phyloP scores from a whole-genome alignment of 1,284 basidiomycete species.

The Cerrena zonata region DNA sequence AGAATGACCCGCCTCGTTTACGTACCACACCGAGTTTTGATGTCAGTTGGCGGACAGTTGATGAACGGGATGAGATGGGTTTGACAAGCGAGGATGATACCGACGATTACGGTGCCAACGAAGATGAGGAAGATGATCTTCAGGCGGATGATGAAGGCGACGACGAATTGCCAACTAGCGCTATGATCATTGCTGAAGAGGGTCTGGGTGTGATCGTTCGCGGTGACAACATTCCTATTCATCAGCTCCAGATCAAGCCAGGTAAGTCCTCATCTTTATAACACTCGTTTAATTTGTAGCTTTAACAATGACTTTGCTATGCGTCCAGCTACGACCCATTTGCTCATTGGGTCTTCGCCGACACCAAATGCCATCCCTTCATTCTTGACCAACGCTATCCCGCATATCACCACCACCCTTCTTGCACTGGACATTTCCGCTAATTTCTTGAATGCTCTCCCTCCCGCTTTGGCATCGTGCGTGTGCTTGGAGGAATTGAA shows the following conservation, averaged over 20 bases:
- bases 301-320: slow-evolving; percentile 7
- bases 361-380: slow-evolving; percentile 72
- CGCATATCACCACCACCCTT: slow-evolving; percentile 68
- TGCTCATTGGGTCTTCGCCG: slow-evolving; percentile 72
- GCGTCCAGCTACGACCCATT: slow-evolving; percentile 76
- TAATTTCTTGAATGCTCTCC: slow-evolving; percentile 78
- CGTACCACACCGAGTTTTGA: slow-evolving; percentile 67
- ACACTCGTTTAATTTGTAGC: too few relatives aligned
- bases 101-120: slow-evolving; percentile 53
- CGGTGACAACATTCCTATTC: slow-evolving; percentile 56
- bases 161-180: slow-evolving; percentile 66
- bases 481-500: slow-evolving; percentile 87
- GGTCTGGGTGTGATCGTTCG: slow-evolving; percentile 74
- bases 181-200: slow-evolving; percentile 72
- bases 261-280: slow-evolving; percentile 43
- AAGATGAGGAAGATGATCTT: slow-evolving; percentile 45
- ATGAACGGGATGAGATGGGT: slow-evolving; percentile 68
- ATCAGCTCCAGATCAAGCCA: slow-evolving; percentile 58
- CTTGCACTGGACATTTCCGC: slow-evolving; percentile 86
- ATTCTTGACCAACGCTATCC: slow-evolving; percentile 65
- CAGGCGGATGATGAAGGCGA: slow-evolving; percentile 37
- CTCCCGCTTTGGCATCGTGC: slow-evolving; percentile 74
- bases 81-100: slow-evolving; percentile 66
- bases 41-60: slow-evolving; percentile 64
- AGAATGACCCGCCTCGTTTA: slow-evolving; percentile 33